phyloP scores from a whole-genome alignment of 83 land plant species.

The Picea abies region DNA sequence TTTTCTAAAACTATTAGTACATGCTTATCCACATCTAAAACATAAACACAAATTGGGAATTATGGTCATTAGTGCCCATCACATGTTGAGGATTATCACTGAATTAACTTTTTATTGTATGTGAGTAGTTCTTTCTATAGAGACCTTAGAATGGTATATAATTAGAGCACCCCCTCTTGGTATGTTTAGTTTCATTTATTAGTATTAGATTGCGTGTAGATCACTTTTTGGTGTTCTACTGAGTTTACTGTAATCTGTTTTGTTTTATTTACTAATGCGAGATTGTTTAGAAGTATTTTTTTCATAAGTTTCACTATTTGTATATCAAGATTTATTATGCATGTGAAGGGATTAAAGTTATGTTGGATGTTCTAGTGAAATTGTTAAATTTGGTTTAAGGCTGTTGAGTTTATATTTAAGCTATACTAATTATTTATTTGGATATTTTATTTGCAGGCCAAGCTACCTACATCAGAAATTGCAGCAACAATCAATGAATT shows the following conservation, averaged over 20 bases:
- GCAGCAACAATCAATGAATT: constrained; percentile 94
- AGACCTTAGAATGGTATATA: neutral
- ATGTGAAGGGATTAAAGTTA: neutral
- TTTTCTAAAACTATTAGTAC: too few species aligned
- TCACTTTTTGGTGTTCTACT: neutral
- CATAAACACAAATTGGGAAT: too few species aligned
- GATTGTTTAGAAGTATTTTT: neutral
- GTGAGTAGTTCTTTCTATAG: neutral
- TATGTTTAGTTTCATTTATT: neutral
- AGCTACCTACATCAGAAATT: constrained; percentile 90
- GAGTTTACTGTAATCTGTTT: neutral
- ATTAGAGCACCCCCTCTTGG: neutral
- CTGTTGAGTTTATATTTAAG: neutral
- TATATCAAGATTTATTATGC: neutral
- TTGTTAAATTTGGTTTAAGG: too few species aligned
- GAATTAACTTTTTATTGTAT: neutral
- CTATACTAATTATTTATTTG: constrained; percentile 6
- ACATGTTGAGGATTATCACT: too few species aligned
- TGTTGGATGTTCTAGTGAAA: neutral
- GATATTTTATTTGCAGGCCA: constrained; percentile 58
- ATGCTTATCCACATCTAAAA: too few species aligned
- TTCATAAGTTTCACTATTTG: neutral
- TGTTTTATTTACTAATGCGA: neutral
- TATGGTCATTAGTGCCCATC: too few species aligned
- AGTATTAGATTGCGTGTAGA: neutral